These are phyloP conservation scores for Oenanthe sinensis DNA, from an alignment of 129 eudicot genomes.

Conservation along the genomic window DNA sequence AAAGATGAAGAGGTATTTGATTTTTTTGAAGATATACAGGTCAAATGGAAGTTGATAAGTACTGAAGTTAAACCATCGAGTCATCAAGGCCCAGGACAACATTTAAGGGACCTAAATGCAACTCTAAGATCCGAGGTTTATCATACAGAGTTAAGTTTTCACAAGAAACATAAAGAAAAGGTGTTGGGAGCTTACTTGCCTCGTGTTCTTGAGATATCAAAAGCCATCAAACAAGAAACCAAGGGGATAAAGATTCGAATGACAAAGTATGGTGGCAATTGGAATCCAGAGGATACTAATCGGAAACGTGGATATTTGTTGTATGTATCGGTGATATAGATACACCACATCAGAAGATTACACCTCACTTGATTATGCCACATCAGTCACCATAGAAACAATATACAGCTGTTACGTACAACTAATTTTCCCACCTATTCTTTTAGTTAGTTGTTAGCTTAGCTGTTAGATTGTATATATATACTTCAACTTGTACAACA, in stretches of 20 bases:
- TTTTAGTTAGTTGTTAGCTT: no score
- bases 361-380: no score
- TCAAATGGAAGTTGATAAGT: conserved; percentile 30
- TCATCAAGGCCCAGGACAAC: not conserved
- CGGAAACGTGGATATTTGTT: no score
- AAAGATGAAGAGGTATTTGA: conserved; percentile 29
- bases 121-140: conserved; percentile 11
- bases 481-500: no score
- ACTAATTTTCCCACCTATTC: no score
- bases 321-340: no score
- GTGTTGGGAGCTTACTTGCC: conserved; percentile 35
- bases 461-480: no score
- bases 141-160: conserved; percentile 33
- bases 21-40: conserved; percentile 22
- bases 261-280: conserved; percentile 8
- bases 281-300: conserved; percentile 15
- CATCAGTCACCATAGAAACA: no score
- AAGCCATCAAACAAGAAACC: conserved; percentile 18
- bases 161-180: conserved; percentile 26
- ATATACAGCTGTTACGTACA: no score
- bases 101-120: conserved; percentile 9
- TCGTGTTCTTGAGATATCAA: conserved; percentile 20
- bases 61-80: not conserved
- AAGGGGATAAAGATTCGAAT: conserved; percentile 32
- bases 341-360: no score